phyloP scores from a whole-genome alignment of 208 protist genomes.

The Trichomonas gallinae region DNA sequence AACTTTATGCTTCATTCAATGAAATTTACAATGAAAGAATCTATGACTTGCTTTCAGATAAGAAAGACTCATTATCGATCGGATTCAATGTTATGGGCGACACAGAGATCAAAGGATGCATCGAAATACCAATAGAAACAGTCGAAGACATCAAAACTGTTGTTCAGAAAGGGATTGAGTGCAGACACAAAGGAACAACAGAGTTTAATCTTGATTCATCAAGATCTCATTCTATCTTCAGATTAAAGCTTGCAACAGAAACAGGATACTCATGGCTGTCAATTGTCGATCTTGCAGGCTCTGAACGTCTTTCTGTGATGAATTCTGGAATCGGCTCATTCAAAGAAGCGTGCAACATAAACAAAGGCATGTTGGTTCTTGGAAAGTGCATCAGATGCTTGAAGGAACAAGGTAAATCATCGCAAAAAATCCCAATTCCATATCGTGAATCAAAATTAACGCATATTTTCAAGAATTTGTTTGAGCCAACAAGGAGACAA shows the following conservation, averaged over 20 bases:
- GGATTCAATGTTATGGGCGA: background rate
- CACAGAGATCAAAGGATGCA: background rate
- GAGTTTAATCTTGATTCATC: background rate
- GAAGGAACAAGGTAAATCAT: background rate
- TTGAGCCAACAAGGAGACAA: background rate
- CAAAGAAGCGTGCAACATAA: background rate
- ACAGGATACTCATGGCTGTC: background rate
- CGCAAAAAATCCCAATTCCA: background rate
- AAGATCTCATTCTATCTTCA: constrained; percentile 5
- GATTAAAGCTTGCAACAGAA: background rate
- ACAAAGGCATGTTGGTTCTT: background rate
- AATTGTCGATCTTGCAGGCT: background rate
- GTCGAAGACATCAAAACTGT: background rate
- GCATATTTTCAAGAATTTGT: background rate
- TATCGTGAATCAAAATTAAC: constrained; percentile 13
- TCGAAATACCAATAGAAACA: background rate
- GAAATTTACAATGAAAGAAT: constrained; percentile 14
- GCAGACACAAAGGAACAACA: background rate
- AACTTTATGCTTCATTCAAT: background rate
- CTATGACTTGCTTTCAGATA: background rate
- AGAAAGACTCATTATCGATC: background rate
- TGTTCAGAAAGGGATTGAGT: background rate
- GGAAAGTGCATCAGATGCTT: background rate
- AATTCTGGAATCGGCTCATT: background rate
- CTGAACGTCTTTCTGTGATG: background rate